phyloP scores from a whole-genome alignment of 2,329 filamentous ascomycete species.

The Xylariaceae sp. region DNA sequence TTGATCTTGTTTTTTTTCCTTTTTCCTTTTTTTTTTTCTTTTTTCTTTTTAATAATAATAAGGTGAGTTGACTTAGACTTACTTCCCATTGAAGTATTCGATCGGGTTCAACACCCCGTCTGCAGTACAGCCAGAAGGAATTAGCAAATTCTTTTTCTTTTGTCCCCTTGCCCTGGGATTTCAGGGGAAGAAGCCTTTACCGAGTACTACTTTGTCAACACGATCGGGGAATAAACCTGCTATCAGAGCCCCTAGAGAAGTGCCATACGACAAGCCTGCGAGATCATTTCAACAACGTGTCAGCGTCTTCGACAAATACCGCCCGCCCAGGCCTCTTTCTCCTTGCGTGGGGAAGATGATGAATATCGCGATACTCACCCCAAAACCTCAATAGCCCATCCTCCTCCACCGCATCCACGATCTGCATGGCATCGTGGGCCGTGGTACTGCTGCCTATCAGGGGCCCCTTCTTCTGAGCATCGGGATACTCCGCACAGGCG shows the following conservation, averaged over 20 bases:
- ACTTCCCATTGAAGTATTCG: conserved; percentile 31
- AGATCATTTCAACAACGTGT: neutral
- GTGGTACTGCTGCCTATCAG: conserved; percentile 32
- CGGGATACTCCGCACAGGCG: conserved; percentile 23
- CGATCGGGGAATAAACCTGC: conserved; percentile 40
- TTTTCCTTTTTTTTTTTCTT: too few species aligned
- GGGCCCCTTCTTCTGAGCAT: conserved; percentile 23
- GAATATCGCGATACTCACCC: conserved; percentile 23
- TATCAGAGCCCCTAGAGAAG: conserved; percentile 34
- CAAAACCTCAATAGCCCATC: conserved; percentile 36
- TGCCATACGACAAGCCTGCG: conserved; percentile 38
- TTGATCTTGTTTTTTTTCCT: neutral
- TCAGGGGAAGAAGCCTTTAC: conserved; percentile 27
- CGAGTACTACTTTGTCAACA: conserved; percentile 36
- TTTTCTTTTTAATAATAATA: too few species aligned
- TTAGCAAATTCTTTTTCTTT: neutral
- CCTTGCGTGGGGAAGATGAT: too few species aligned
- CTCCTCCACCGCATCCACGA: conserved; percentile 35
- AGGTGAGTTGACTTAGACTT: neutral
- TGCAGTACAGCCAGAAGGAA: neutral
- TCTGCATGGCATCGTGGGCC: conserved; percentile 36
- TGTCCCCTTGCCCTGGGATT: neutral
- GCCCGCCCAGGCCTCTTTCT: too few species aligned
- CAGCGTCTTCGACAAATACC: neutral
- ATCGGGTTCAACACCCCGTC: conserved; percentile 26